Base-by-base conservation (phyloP, 2,329 filamentous ascomycete genomes). In the Fusarium floridanum region DNA sequence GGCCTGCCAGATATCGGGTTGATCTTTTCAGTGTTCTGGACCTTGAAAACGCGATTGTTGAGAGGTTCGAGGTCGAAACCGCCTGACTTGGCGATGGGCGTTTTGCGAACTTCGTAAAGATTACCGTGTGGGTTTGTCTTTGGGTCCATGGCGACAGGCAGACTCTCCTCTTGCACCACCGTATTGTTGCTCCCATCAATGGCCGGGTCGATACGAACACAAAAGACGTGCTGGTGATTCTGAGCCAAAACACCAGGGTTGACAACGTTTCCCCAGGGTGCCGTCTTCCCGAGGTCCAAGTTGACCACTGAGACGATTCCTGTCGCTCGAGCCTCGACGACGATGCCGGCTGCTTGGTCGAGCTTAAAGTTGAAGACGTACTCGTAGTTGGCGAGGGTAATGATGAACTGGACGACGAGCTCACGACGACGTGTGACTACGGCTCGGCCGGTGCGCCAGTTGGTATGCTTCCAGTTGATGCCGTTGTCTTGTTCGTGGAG, bases 211-310 rank as follows among this genome's bases (percentile, higher is more conserved):
- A 94, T 88, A 1, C 92, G 87, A 48, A 91, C 82, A 27, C 85
- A 88, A 79, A 94, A 93, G 50, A 94, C 86, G 81, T 94, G 92
- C 79, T 94, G 92, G 74, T 94, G 92, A 80, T 93, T 91, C 70
- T 91, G 90, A 0, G 92, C 92, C 2, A 94, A 82, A 0, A 91
- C 89, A 0, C 92, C 92, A 0, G 90, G 88, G 0, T 86, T 85
- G 2, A 94, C 91, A 1, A 92, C 84, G 64, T 89, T 93, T 22
- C 91, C 91, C 79, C 87, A 92, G 8, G 80, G 80, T 77, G 73
- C 88, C 24, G 76, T 83, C 66, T 86, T 88, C 74, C 88, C 87
- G 76, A 82, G 88, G 65, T 89, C 88, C 65, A 92, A 91, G 73
- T 89, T 87, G 27, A 90, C 86, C 2, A 90, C 88, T 8, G 87